A percentile compares a stretch with the other conserved stretches of the same genome.
These are phyloP conservation scores for Leishmania tropica DNA, from an alignment of 208 protist genomes.

Conservation along the genomic window DNA sequence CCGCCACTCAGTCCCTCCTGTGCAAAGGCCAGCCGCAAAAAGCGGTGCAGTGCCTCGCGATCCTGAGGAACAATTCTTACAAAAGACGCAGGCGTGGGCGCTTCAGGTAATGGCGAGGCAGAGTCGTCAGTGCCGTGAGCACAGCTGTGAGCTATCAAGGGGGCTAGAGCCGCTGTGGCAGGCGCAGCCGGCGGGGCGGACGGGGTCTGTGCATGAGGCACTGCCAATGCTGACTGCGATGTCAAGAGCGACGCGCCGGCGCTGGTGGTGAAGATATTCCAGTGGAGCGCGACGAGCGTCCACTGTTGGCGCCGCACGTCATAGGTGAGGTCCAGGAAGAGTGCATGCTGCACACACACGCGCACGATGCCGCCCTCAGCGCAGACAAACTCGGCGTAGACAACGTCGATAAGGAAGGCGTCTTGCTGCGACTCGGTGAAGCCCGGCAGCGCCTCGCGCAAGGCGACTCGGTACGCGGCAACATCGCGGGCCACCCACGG, in stretches of 20 bases:
- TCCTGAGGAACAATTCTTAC: slow-evolving; percentile 36
- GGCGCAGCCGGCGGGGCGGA: background rate
- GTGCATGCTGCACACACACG: slow-evolving; percentile 50
- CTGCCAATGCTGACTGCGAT: background rate
- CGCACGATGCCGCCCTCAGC: slow-evolving; percentile 52
- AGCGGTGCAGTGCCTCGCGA: slow-evolving; percentile 42
- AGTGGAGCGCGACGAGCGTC: slow-evolving; percentile 52
- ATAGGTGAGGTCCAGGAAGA: slow-evolving; percentile 72
- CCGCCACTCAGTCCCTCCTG: slow-evolving; percentile 60
- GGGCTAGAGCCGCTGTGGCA: background rate
- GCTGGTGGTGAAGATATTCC: slow-evolving; percentile 47
- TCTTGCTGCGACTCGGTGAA: slow-evolving; percentile 10
- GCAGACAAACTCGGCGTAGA: slow-evolving; percentile 26
- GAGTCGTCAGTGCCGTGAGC: background rate
- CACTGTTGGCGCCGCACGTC: slow-evolving; percentile 41
- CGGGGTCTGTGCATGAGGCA: background rate
- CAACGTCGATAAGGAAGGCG: slow-evolving; percentile 1
- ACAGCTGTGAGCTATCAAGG: background rate
- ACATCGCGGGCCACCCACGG: slow-evolving; percentile 40
- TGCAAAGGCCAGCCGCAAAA: slow-evolving; percentile 46
- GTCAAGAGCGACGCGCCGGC: slow-evolving; percentile 21
- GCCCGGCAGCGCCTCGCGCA: slow-evolving; percentile 22
- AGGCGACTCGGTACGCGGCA: slow-evolving; percentile 2
- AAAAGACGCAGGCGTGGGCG: background rate
- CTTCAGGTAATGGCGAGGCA: background rate